Evolutionary conservation across 495 filamentous ascomycete genomes (phyloP).

Genomic region (Neurospora africana): DNA sequence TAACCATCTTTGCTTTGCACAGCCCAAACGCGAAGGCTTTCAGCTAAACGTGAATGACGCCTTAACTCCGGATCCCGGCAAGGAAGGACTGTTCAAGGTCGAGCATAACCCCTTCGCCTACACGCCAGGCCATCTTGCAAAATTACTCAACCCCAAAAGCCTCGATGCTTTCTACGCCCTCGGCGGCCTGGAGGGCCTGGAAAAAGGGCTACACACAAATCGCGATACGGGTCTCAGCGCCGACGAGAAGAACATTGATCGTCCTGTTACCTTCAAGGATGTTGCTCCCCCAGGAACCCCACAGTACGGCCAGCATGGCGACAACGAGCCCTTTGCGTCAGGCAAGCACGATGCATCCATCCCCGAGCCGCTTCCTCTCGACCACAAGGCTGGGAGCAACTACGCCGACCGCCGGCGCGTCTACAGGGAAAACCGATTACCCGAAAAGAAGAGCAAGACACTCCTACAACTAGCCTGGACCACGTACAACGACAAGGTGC

Average conservation of each 20-base stretch:
- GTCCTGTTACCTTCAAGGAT: conserved; percentile 50
- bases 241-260: conserved; percentile 50
- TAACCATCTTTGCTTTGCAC: background rate
- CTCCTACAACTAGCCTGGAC: conserved; percentile 70
- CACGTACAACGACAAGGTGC: conserved; percentile 77
- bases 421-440: conserved; percentile 60
- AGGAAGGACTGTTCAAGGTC: conserved; percentile 51
- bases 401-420: conserved; percentile 59
- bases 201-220: conserved; percentile 57
- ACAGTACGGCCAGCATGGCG: conserved; percentile 19
- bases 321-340: conserved; percentile 12
- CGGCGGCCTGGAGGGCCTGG: conserved; percentile 57
- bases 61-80: conserved; percentile 54
- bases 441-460: conserved; percentile 61
- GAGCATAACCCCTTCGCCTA: conserved; percentile 59
- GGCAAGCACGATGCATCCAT: conserved; percentile 6
- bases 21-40: conserved; percentile 6
- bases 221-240: conserved; percentile 51
- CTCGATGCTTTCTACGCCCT: conserved; percentile 57
- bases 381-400: conserved; percentile 7
- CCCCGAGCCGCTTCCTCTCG: background rate
- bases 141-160: conserved; percentile 63
- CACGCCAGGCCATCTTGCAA: conserved; percentile 58
- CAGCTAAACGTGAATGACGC: conserved; percentile 38
- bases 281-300: conserved; percentile 24